Evolutionary conservation across 129 eudicot species (phyloP), one percentile per base, ranked within the genome.

Genomic region (Glebionis coronaria): DNA sequence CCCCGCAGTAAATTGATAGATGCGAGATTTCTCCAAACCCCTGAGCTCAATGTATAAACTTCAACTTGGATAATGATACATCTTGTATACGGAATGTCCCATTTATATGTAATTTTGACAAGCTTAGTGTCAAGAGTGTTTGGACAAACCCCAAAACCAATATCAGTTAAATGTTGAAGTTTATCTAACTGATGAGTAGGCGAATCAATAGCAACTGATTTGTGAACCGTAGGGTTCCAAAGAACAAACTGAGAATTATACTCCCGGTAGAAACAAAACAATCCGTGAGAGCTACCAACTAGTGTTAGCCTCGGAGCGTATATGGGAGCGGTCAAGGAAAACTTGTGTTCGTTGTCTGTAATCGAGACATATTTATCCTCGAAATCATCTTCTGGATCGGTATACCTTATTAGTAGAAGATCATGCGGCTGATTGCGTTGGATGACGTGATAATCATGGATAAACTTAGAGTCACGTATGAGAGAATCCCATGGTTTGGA

Each of bases 401-500:
- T 4, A 11, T 62, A 63, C 53, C 35, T 63, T 63, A 20, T 13
- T 9, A 63, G 31, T 3, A 63, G 9, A 63, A 4, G 29, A 35
- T 42, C 5, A 0, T 6, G 57, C 7, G 1, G 0, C 25, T 3
- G 21, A 4, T 12, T 4, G 0, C 0, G 16, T 0, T 40, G 52
- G 29, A 2, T 2, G 35, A 4, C 21, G 13, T 31, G 38, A 5
- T 42, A 62, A 18, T 19, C 53, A 1, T 1, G 0, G 2, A 40
- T 63, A 11, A 63, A 63, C 47, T 19, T 5, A 44, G 35, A 19
- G 65, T 46, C 44, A 0, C 4, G 53, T 15, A 63, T 63, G 9
- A 63, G 16, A 44, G 53, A 63, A 15, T 42, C 44, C 53, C 68
- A 63, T 40, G 52, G 3, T 63, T 61, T 61, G 46, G 66, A 29